These are phyloP conservation scores for Brassica rapa DNA, from an alignment of 345 rosid genomes.

Conservation along the genomic window DNA sequence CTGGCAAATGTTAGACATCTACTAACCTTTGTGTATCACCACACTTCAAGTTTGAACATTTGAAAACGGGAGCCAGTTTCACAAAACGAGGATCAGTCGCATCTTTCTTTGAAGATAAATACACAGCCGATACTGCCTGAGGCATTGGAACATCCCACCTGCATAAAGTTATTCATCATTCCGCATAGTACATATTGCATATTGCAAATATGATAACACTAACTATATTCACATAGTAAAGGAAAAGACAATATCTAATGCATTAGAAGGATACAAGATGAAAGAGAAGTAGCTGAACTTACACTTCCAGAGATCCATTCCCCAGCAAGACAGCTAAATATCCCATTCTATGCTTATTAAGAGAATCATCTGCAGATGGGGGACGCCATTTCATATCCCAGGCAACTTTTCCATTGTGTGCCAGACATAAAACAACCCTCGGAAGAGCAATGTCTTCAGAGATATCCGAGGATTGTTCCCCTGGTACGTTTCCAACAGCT, in stretches of 20 bases:
- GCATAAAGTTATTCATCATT: conserved; percentile 41
- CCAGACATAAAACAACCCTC: conserved; percentile 74
- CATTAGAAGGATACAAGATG: not conserved
- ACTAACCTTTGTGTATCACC: conserved; percentile 70
- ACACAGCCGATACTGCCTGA: conserved; percentile 50
- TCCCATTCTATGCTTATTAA: conserved; percentile 68
- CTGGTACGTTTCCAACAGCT: conserved; percentile 28
- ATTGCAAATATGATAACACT: not conserved
- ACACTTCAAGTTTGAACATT: conserved; percentile 64
- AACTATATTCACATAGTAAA: not conserved
- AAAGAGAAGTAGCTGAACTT: conserved; percentile 42
- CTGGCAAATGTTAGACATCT: not conserved
- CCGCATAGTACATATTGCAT: conserved; percentile 2
- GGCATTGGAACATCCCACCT: conserved; percentile 98
- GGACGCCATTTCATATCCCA: conserved; percentile 97
- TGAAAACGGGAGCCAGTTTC: conserved; percentile 83
- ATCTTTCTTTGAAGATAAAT: conserved; percentile 54
- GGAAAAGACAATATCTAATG: not conserved
- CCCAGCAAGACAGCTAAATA: conserved; percentile 93
- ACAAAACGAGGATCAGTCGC: conserved; percentile 88
- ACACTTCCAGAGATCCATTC: conserved; percentile 94
- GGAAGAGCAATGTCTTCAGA: conserved; percentile 62
- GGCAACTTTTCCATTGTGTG: conserved; percentile 88
- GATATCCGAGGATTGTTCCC: conserved; percentile 35
- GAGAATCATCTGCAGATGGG: conserved; percentile 40